Conservation (phyloP, 805 yeast genomes). For the Saccharomycopsis javanensis region DNA sequence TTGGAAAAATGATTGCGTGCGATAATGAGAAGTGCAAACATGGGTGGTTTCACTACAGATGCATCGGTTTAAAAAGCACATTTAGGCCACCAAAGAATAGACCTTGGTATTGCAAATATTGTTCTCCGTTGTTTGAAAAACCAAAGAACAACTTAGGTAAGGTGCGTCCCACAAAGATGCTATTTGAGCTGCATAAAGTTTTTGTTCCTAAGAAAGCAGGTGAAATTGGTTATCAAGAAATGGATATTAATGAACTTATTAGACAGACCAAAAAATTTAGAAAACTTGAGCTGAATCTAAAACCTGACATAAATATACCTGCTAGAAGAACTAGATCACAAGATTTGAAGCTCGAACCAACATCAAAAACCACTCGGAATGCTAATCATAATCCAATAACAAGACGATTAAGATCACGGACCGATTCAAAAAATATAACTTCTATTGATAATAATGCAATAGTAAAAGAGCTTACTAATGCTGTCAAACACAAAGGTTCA, state of each 20-base stretch:
- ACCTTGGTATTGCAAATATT: slow-evolving; percentile 66
- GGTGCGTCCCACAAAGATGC: background rate
- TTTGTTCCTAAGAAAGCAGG: background rate
- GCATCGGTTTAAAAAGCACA: slow-evolving; percentile 44
- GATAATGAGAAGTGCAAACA: slow-evolving; percentile 61
- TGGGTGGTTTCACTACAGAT: slow-evolving; percentile 76
- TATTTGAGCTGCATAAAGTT: background rate
- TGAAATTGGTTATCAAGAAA: background rate
- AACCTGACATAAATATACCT: background rate
- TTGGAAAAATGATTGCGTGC: slow-evolving; percentile 87
- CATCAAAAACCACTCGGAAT: background rate
- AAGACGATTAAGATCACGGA: background rate
- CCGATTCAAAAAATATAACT: background rate
- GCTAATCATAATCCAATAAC: background rate
- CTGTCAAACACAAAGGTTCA: background rate
- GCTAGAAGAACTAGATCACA: background rate
- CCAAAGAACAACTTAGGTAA: background rate
- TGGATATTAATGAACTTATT: background rate
- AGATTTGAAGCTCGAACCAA: background rate
- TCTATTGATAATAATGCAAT: background rate
- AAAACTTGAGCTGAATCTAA: background rate
- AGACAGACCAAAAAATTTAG: background rate
- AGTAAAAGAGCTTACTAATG: background rate
- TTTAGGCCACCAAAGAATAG: slow-evolving; percentile 48
- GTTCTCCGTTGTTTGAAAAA: slow-evolving; percentile 19